Evolutionary conservation across 345 rosid genomes (phyloP), one percentile per base, ranked within the genome.

Genomic region (Mercurialis annua): DNA sequence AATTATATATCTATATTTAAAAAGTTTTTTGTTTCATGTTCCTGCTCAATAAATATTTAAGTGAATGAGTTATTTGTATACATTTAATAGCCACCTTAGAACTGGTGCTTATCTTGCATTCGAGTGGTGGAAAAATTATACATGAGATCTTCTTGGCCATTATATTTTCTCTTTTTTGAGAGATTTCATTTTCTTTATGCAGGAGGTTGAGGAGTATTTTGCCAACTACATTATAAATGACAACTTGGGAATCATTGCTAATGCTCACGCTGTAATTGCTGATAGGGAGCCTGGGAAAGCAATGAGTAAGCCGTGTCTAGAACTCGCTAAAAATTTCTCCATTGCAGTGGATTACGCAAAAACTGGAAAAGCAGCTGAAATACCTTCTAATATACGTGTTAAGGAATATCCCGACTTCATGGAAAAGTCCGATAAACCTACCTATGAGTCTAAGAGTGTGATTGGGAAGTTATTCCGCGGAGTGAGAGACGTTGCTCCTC

Each of bases 311-410:
- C 73, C 70, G 30, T 85, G 90, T 36, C 0, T 83, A 53, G 65
- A 76, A 59, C 87, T 85, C 21, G 85, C 90, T 2, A 48, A 29
- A 27, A 63, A 75, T 52, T 77, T 74, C 62, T 85, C 90, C 10
- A 70, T 78, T 58, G 87, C 87, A 0, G 87, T 85, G 17, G 90
- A 83, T 71, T 85, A 83, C 66, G 84, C 87, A 1, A 85, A 85
- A 72, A 83, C 90, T 42, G 87, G 87, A 16, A 77, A 83, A 3
- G 84, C 90, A 3, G 87, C 90, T 12, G 81, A 47, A 68, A 71
- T 81, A 63, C 84, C 87, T n/a, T 48, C 59, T 9, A 24, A 76
- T 38, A 75, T 83, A 31, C 55, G 63, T 47, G 80, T 64, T 26
- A 83, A 74, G 61, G 82, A 71, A 30, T 85, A 62, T 69, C 90